Evolutionary conservation across 495 filamentous ascomycete genomes (phyloP), one percentile per base, ranked within the genome.

Genomic region (Lineolata rhizophorae): DNA sequence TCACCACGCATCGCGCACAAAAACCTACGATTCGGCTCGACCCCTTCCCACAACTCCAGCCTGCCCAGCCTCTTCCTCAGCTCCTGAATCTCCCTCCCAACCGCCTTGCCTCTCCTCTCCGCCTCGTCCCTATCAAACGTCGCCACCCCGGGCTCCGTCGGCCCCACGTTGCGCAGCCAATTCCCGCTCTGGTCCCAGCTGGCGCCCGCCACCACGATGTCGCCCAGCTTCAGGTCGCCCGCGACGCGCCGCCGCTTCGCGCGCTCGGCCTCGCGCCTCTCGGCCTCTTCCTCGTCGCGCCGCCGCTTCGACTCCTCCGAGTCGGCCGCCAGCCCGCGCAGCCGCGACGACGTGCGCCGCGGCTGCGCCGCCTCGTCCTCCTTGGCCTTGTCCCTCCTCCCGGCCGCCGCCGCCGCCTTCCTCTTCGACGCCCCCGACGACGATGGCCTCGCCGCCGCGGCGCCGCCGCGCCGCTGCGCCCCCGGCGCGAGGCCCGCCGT

Each of bases 81-180:
- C 0, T 64, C 64, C 51, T 74, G 77, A 5, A 97, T 47, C 18
- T 67, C 71, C 43, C 73, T 72, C 46, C 93, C 75, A 0, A n/a
- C n/a, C n/a, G n/a, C n/a, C 61, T 67, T 0, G 8, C 5, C 18
- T 18, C 84, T 94, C 31, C 72, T 68, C 40, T 83, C 65, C 24
- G 92, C 68, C 54, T 95, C 76, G 20, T 73, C 65, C 1, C 76
- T 70, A 1, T 62, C 72, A 45, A 95, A 94, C 0, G 84, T 92
- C 18, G 75, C 58, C 29, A 80, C 65, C 26, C 82, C 75, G 0
- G 79, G 79, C 36, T 74, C 67, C 1, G 80, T 78, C 12, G 63
- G 66, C 4, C 71, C 56, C 1, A 78, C 58, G 37, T 67, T 62
- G 0, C 62, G 57, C 10, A 65, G 33, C 52, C 62, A 64, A 28